Percentiles rank a stretch among this genome's conserved stretches.
phyloP scores from a whole-genome alignment of 2,329 filamentous ascomycete species.

The Pseudocercospora pini-densiflorae region DNA sequence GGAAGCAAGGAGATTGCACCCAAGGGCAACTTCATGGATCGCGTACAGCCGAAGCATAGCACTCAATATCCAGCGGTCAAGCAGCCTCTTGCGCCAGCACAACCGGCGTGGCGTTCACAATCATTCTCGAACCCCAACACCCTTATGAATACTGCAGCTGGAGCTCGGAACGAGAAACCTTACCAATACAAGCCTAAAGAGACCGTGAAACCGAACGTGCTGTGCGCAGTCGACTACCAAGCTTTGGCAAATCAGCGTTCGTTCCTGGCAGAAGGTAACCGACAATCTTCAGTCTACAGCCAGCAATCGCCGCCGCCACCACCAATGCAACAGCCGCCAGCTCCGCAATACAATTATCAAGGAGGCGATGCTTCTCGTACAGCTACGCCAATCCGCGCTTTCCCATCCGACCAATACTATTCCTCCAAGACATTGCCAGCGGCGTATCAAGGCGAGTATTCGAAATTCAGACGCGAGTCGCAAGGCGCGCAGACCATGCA shows the following conservation, averaged over 20 bases:
- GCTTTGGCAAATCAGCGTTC: slow-evolving; percentile 37
- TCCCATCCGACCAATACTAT: slow-evolving; percentile 44
- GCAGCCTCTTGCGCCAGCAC: slow-evolving; percentile 31
- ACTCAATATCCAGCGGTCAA: slow-evolving; percentile 31
- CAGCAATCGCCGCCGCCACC: slow-evolving; percentile 20
- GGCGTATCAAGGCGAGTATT: slow-evolving; percentile 43
- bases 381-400: slow-evolving; percentile 37
- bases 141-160: slow-evolving; percentile 15
- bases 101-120: slow-evolving; percentile 25
- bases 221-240: slow-evolving; percentile 37
- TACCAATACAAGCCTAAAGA: slow-evolving; percentile 46
- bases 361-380: slow-evolving; percentile 30
- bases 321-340: slow-evolving; percentile 17
- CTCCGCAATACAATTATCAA: slow-evolving; percentile 32
- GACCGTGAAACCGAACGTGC: slow-evolving; percentile 32
- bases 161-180: slow-evolving; percentile 35
- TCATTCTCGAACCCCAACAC: slow-evolving; percentile 11
- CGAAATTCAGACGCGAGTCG: slow-evolving; percentile 39
- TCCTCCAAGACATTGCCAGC: slow-evolving; percentile 42
- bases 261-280: slow-evolving; percentile 34
- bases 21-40: slow-evolving; percentile 74
- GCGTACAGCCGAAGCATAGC: slow-evolving; percentile 53
- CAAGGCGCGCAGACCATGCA: slow-evolving; percentile 37
- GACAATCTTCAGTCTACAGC: slow-evolving; percentile 23
- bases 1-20: slow-evolving; percentile 65